Evolutionary conservation across 768 basidiomycete species (phyloP).

Genomic region (Artomyces pyxidatus): DNA sequence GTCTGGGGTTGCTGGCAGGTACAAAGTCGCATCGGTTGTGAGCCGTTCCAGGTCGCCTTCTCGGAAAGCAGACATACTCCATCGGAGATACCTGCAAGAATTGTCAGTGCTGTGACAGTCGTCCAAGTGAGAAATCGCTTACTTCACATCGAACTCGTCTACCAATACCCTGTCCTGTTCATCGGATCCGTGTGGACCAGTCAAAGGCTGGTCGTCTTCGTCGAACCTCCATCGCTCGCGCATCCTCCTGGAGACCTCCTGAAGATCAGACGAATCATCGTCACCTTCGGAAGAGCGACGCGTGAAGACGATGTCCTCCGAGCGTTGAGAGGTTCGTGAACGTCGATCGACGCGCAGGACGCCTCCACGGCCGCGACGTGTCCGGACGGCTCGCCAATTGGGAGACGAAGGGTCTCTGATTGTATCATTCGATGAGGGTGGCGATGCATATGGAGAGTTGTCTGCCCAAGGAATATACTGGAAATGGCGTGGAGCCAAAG

Average conservation of each 20-base stretch:
- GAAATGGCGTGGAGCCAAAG: conserved; percentile 60
- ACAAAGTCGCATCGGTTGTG: no score
- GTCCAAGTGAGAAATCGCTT: no score
- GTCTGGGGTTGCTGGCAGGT: no score
- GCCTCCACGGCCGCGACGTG: conserved; percentile 80
- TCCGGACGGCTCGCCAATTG: conserved; percentile 46
- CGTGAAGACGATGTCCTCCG: conserved; percentile 10
- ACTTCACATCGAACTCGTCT: conserved; percentile 61
- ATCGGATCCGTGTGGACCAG: conserved; percentile 51
- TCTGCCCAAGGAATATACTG: conserved; percentile 44
- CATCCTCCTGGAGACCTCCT: conserved; percentile 35
- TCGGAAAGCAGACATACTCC: no score
- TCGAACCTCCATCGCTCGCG: conserved; percentile 66
- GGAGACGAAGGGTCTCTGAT: conserved; percentile 23
- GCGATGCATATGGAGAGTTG: no score
- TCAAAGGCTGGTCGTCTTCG: conserved; percentile 47
- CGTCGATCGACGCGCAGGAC: conserved; percentile 71
- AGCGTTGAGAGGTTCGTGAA: conserved; percentile 11
- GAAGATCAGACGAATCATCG: conserved; percentile 24
- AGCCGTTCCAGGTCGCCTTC: no score
- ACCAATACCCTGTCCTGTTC: conserved; percentile 63
- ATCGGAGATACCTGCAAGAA: no score
- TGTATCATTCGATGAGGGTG: conserved; percentile 22
- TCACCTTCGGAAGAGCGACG: conserved; percentile 1
- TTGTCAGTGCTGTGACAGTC: no score